Percentiles rank a stretch among this genome's conserved stretches.
These are phyloP conservation scores for Solanum hybrid DNA, from an alignment of 305 asterid genomes.

Conservation along the genomic window DNA sequence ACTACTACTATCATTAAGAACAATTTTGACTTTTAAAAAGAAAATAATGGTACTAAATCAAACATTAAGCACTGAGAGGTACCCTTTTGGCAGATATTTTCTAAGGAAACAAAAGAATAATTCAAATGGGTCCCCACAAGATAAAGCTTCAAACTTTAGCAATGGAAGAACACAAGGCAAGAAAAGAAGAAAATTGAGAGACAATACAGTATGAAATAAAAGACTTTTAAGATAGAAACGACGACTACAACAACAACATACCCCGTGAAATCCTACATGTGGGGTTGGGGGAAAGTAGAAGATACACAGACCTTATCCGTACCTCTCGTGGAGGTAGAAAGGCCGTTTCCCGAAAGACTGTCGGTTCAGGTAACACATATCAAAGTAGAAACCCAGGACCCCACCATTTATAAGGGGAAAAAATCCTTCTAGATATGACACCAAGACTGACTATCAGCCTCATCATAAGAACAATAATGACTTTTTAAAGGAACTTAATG, in stretches of 20 bases:
- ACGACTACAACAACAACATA: background rate
- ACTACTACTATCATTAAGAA: background rate
- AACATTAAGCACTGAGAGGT: background rate
- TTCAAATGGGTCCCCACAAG: background rate
- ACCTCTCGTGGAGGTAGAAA: background rate
- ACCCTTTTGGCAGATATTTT: background rate
- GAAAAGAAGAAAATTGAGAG: background rate
- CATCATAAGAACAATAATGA: background rate
- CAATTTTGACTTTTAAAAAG: background rate
- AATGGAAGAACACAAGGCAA: background rate
- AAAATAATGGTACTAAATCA: background rate
- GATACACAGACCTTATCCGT: rapidly evolving
- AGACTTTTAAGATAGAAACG: background rate
- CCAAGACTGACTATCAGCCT: background rate
- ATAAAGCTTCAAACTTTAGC: background rate
- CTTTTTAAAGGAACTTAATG: background rate
- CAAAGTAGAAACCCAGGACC: background rate
- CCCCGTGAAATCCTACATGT: background rate
- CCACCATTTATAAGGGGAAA: background rate
- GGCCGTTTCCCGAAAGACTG: background rate
- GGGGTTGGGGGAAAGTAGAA: background rate
- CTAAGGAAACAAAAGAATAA: background rate
- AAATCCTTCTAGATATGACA: background rate
- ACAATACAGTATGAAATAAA: background rate
- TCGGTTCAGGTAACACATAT: background rate